Evolutionary conservation across 2,329 filamentous ascomycete genomes (phyloP).

Genomic region (Epichloe gansuensis): DNA sequence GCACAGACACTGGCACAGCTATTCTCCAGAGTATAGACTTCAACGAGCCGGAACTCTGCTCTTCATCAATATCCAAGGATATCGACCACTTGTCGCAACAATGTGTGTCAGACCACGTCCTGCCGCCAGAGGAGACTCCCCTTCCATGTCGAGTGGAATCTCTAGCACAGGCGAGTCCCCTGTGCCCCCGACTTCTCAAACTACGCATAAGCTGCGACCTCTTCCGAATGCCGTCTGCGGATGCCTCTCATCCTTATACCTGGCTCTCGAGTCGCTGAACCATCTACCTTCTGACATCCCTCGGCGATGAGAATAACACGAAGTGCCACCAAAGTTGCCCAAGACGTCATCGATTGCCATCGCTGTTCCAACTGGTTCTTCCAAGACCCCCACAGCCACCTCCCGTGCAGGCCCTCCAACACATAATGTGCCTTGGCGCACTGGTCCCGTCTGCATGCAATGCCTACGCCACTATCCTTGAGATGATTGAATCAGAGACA

Average conservation of each 20-base stretch:
- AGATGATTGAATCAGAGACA: constrained; percentile 41
- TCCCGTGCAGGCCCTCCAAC: constrained; percentile 42
- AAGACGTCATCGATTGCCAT: constrained; percentile 39
- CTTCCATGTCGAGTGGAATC: constrained; percentile 14
- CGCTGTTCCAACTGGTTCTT: constrained; percentile 31
- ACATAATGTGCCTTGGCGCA: constrained; percentile 45
- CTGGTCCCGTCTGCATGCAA: constrained; percentile 46
- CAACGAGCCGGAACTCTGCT: constrained; percentile 17
- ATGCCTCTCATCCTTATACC: constrained; percentile 38
- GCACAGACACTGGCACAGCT: constrained; percentile 13
- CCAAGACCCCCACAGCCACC: constrained; percentile 22
- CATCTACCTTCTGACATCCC: constrained; percentile 31
- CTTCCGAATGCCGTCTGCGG: constrained; percentile 26
- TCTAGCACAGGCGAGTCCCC: constrained; percentile 10
- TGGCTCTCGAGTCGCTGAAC: constrained; percentile 37
- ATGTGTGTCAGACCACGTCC: constrained; percentile 14
- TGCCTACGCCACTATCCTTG: constrained; percentile 43
- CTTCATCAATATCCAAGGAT: constrained; percentile 17
- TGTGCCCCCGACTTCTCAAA: constrained; percentile 3
- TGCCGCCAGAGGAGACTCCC: constrained; percentile 9
- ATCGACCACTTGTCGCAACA: constrained; percentile 16
- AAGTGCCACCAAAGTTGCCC: constrained; percentile 33
- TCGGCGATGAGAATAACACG: constrained; percentile 37
- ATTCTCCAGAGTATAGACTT: constrained; percentile 22
- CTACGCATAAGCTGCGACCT: constrained; percentile 8